Evolutionary conservation across 2,329 filamentous ascomycete genomes (phyloP).

Genomic region (Zalaria sp.): DNA sequence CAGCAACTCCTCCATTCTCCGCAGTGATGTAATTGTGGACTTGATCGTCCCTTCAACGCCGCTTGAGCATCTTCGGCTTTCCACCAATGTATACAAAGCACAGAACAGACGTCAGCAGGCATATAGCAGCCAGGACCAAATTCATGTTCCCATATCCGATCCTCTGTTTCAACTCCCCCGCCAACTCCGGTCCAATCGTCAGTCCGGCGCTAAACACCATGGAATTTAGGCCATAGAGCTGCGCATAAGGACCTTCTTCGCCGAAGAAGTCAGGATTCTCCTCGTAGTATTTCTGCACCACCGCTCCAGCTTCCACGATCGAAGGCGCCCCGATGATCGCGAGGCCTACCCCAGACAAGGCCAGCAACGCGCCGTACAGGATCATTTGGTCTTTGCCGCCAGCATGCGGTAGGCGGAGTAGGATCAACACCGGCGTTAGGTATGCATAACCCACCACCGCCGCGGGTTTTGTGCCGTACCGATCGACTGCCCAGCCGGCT

Average conservation of each 20-base stretch:
- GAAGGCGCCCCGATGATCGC: constrained; percentile 39
- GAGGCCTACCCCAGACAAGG: constrained; percentile 36
- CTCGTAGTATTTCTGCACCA: constrained; percentile 41
- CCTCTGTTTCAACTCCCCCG: constrained; percentile 35
- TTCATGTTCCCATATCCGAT: constrained; percentile 48
- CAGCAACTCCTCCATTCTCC: no score
- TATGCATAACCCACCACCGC: constrained; percentile 28
- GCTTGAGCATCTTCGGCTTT: constrained; percentile 16
- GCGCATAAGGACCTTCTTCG: constrained; percentile 44
- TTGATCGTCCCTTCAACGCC: no score
- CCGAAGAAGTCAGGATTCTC: constrained; percentile 43
- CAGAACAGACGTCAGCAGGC: constrained; percentile 27
- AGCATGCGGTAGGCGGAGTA: constrained; percentile 28
- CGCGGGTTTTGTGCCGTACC: constrained; percentile 28
- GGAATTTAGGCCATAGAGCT: constrained; percentile 51
- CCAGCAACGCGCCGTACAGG: constrained; percentile 32
- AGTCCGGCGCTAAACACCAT: constrained; percentile 47
- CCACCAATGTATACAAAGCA: constrained; percentile 34
- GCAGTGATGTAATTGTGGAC: no score
- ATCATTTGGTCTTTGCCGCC: constrained; percentile 27
- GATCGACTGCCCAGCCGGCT: constrained; percentile 33
- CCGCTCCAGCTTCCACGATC: constrained; percentile 42
- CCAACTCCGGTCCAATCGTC: constrained; percentile 44
- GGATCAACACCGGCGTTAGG: constrained; percentile 26
- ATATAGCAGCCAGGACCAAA: constrained; percentile 32